phyloP scores from a whole-genome alignment of 176 grass and related monocot genomes.

The sorghum (Sorghum bicolor) region DNA sequence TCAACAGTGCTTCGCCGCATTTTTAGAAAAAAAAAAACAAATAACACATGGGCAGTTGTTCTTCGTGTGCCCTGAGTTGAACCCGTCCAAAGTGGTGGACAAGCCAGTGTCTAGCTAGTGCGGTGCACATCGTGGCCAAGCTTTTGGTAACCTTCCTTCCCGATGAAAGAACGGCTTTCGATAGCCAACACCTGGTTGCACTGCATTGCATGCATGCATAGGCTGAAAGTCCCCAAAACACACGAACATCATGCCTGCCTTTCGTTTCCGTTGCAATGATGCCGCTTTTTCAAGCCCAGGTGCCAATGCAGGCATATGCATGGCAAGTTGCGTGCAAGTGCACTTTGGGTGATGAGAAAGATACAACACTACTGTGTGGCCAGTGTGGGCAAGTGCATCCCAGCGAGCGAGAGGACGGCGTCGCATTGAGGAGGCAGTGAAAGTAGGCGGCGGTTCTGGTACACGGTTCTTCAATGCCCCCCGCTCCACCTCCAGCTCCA shows the following conservation, averaged over 20 bases:
- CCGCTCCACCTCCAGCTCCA: neutral
- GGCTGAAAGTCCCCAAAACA: neutral
- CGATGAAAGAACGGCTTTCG: neutral
- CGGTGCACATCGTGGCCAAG: neutral
- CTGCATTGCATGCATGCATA: neutral
- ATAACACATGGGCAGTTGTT: neutral
- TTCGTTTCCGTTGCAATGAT: constrained; percentile 10
- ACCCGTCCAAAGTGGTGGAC: neutral
- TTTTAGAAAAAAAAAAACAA: too few species aligned
- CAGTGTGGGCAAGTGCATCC: too few species aligned
- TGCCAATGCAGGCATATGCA: too few species aligned
- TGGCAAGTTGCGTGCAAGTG: too few species aligned
- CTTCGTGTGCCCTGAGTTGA: neutral
- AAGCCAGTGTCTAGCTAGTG: neutral
- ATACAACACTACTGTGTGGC: too few species aligned
- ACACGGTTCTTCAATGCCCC: neutral
- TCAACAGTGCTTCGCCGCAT: neutral
- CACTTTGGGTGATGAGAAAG: too few species aligned
- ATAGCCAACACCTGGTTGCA: neutral
- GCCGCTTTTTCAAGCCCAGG: too few species aligned
- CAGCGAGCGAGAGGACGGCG: neutral
- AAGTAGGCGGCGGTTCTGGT: constrained; percentile 25
- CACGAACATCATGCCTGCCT: neutral
- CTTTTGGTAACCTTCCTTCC: neutral
- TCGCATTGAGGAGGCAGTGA: constrained; percentile 28